Evolutionary conservation across 257 asterid genomes (phyloP).

Genomic region (Nicotiana obtusifolia): DNA sequence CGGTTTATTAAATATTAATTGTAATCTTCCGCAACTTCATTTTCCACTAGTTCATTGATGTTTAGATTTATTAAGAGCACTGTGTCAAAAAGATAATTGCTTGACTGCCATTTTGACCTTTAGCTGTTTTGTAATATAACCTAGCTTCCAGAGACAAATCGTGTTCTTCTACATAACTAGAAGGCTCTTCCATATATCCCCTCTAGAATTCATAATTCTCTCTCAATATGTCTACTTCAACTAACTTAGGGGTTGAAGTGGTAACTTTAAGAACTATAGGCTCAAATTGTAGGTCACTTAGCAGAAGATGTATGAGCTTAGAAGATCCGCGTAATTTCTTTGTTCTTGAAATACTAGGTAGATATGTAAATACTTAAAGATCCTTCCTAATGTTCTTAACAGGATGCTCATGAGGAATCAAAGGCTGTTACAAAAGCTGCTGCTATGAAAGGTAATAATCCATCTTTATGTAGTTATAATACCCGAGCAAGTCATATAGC

Average conservation of each 20-base stretch:
- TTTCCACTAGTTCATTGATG: not conserved
- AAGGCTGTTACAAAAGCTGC: slow-evolving; percentile 89
- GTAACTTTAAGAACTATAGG: not conserved
- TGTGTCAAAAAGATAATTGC: not conserved
- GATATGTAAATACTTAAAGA: not conserved
- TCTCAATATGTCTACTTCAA: not conserved
- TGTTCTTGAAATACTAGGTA: not conserved
- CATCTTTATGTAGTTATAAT: not conserved
- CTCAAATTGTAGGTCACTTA: not conserved
- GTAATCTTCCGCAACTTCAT: not conserved
- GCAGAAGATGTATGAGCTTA: not conserved
- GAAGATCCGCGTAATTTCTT: not conserved
- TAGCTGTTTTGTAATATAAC: not conserved
- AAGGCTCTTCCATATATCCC: not conserved
- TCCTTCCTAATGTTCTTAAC: slow-evolving; percentile 16
- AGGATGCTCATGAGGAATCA: slow-evolving; percentile 99
- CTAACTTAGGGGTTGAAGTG: not conserved
- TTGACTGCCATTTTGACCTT: not conserved
- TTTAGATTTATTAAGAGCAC: not conserved
- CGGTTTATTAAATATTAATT: not conserved
- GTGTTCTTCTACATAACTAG: not conserved
- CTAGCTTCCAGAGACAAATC: not conserved
- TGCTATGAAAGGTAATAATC: slow-evolving; percentile 79
- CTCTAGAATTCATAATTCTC: not conserved
- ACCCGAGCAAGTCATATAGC: not conserved